Evolutionary conservation across 306 rosid species (phyloP).

Genomic region (Alnus glutinosa): DNA sequence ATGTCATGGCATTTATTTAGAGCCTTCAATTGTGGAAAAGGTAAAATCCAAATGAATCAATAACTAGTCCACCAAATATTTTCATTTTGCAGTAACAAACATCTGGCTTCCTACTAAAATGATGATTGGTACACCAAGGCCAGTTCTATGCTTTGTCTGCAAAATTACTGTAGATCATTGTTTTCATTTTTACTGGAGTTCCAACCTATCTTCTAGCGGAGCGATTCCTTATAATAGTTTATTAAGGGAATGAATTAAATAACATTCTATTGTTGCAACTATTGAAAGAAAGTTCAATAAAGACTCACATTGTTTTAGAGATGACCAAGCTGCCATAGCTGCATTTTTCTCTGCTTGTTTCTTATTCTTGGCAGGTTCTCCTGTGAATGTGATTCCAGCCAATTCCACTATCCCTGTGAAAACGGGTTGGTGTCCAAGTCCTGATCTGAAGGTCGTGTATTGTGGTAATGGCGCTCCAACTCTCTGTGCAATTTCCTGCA

Average conservation of each 20-base stretch:
- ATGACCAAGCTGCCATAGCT: constrained; percentile 99
- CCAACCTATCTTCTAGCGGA: not conserved
- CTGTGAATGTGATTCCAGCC: constrained; percentile 91
- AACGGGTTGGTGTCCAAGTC: constrained; percentile 94
- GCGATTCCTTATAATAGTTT: not conserved
- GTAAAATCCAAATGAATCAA: not conserved
- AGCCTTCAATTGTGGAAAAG: not conserved
- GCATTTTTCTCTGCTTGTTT: constrained; percentile 99
- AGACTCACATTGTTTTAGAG: constrained; percentile 86
- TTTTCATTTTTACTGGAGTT: not conserved
- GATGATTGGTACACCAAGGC: not conserved
- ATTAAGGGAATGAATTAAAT: not conserved
- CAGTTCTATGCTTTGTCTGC: not conserved
- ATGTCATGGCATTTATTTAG: not conserved
- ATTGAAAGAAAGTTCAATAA: not conserved
- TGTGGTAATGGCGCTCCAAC: constrained; percentile 98
- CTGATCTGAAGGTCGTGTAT: constrained; percentile 89
- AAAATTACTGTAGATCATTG: not conserved
- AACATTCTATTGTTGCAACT: not conserved
- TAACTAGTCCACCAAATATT: not conserved
- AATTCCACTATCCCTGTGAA: constrained; percentile 94
- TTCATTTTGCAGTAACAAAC: not conserved
- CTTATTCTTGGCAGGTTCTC: constrained; percentile 95
- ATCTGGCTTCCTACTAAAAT: not conserved
- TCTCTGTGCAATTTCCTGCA: constrained; percentile 98